Base-by-base conservation (phyloP, 176 grass and related monocot genomes). In the Tillandsia leiboldiana region DNA sequence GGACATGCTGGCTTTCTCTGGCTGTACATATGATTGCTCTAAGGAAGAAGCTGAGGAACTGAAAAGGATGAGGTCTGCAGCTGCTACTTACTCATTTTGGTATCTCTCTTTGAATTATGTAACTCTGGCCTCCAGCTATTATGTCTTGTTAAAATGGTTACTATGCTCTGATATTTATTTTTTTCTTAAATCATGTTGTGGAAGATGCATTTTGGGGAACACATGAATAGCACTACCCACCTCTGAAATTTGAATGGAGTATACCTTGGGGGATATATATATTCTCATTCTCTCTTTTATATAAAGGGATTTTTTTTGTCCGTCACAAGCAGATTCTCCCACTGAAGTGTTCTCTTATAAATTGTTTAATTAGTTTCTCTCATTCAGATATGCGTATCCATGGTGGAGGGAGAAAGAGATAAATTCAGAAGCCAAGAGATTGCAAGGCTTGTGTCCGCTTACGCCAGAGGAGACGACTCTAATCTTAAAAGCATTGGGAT, bases 331-430 rank as follows among this genome's bases (percentile, higher is more conserved):
- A 72, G n/a, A 53, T 42, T 42, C 5, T 1, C 33, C 33, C 33
- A 4, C 7, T 42, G 33, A 42, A 42, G 27, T 47, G 12, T 64
- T 54, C 70, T 72, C 42, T 77, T 51, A 14, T n/a, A 12, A 54
- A 56, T 24, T 64, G 75, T 18, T 51, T 67, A 67, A 85, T 57
- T 8, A 62, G 58, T 53, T 74, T 28, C 14, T 51, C 26, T 59
- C 27, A 66, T 84, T 70, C 77, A 96, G 93, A 75, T 92, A 92
- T 77, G 89, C 89, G 20, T 96, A 92, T 87, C 93, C 89, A 67
- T 96, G 93, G 89, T 96, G 93, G 93, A 89, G 93, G 87, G 93
- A 96, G 53, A 96, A 96, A 67, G 86, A 90, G 85, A 92, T 92
- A 50, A 71, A 96, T 76, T 92, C 89, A 0, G 71, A 85, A 79